These are phyloP conservation scores for Arachnomyces sp. DNA, from an alignment of 2,329 filamentous ascomycete genomes.

Conservation along the genomic window DNA sequence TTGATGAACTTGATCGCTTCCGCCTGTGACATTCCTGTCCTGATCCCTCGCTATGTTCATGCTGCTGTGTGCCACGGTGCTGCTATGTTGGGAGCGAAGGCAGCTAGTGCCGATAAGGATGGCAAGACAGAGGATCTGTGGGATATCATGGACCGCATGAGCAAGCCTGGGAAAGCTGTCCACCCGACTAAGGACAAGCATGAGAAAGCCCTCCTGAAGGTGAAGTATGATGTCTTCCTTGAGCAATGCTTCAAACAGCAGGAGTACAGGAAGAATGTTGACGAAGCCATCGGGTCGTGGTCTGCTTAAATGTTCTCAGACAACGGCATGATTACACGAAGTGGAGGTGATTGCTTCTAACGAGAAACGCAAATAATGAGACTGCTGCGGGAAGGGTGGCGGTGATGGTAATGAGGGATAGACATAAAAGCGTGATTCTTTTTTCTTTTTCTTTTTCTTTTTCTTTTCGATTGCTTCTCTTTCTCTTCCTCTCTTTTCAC, in stretches of 20 bases:
- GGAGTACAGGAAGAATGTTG: conserved; percentile 69
- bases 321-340: not conserved
- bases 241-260: conserved; percentile 85
- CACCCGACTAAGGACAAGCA: conserved; percentile 62
- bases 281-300: conserved; percentile 51
- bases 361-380: no score
- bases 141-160: conserved; percentile 97
- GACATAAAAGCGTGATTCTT: no score
- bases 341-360: not conserved
- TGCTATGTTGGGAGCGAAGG: conserved; percentile 95
- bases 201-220: conserved; percentile 72
- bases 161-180: conserved; percentile 81
- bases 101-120: conserved; percentile 71
- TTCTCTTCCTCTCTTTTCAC: no score
- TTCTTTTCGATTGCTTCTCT: no score
- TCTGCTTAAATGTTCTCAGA: no score
- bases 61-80: conserved; percentile 96
- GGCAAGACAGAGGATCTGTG: conserved; percentile 81
- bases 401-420: no score
- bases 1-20: conserved; percentile 89
- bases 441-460: no score
- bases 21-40: conserved; percentile 81
- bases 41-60: conserved; percentile 89
- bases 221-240: conserved; percentile 93
- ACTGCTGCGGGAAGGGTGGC: no score